Percentiles rank a stretch among this genome's conserved stretches.
Conservation (phyloP, 805 yeast genomes). For the Kazachstania martiniae region DNA sequence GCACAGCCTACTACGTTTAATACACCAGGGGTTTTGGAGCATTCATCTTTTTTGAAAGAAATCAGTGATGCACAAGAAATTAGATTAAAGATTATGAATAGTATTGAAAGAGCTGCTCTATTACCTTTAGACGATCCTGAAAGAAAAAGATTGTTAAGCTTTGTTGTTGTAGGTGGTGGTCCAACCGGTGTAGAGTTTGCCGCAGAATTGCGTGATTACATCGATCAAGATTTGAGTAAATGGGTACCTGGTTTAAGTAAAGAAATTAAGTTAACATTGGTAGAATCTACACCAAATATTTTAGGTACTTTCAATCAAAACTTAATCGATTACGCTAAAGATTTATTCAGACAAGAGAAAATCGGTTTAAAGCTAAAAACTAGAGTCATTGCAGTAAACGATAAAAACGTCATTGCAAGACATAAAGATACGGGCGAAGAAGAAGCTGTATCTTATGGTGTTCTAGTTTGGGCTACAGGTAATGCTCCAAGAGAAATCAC, state of each 20-base stretch:
- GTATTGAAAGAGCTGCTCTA: conserved; percentile 78
- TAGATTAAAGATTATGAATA: conserved; percentile 72
- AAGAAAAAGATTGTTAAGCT: conserved; percentile 72
- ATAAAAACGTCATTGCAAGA: conserved; percentile 55
- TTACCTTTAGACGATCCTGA: conserved; percentile 64
- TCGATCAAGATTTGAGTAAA: conserved; percentile 78
- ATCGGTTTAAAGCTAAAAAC: conserved; percentile 74
- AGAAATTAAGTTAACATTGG: conserved; percentile 74
- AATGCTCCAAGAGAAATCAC: conserved; percentile 77
- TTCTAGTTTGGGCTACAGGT: conserved; percentile 96
- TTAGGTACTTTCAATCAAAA: conserved; percentile 63
- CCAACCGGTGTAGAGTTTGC: conserved; percentile 98
- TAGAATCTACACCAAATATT: conserved; percentile 88
- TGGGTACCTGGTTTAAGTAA: conserved; percentile 80
- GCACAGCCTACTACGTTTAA: conserved; percentile 92
- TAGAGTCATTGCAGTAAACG: conserved; percentile 79
- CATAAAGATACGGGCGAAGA: conserved; percentile 45
- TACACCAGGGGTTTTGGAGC: conserved; percentile 85
- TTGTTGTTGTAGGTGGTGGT: conserved; percentile 96
- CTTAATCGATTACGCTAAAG: conserved; percentile 68
- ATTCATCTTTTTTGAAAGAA: conserved; percentile 84
- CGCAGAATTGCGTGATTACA: conserved; percentile 90
- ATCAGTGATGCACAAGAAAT: conserved; percentile 79
- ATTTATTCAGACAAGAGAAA: conserved; percentile 56
- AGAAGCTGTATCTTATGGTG: conserved; percentile 83